phyloP scores from a whole-genome alignment of 2,329 filamentous ascomycete species.

The Colletotrichum higginsianum region DNA sequence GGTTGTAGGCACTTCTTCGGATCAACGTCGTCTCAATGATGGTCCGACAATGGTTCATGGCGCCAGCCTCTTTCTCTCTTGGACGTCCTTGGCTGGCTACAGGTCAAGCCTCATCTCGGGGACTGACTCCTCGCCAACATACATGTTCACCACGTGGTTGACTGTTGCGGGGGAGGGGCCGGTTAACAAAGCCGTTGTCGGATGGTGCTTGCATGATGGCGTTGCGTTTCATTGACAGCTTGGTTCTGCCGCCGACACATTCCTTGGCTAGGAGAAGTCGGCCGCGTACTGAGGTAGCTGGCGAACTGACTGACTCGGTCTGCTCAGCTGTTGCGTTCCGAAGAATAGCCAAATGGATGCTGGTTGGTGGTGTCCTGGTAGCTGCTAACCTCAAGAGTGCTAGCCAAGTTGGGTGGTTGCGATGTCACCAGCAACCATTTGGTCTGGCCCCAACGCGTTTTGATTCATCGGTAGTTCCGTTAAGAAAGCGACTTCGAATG shows the following conservation, averaged over 20 bases:
- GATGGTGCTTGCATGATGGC: slow-evolving; percentile 19
- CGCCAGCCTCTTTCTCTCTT: neutral
- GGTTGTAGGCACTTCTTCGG: slow-evolving; percentile 36
- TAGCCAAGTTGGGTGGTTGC: neutral
- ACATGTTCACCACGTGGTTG: slow-evolving; percentile 5
- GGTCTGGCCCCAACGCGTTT: slow-evolving; percentile 5
- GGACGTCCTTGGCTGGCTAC: neutral
- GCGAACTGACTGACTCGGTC: slow-evolving; percentile 32
- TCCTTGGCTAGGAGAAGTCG: slow-evolving; percentile 3
- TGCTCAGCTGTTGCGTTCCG: neutral
- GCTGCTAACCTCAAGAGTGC: slow-evolving; percentile 16
- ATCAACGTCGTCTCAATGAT: slow-evolving; percentile 27
- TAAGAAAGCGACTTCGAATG: slow-evolving; percentile 1
- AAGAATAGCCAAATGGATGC: slow-evolving; percentile 15
- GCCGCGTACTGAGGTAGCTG: neutral
- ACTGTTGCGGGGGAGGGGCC: slow-evolving; percentile 28
- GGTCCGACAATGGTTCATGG: slow-evolving; percentile 10
- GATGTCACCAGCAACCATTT: slow-evolving; percentile 6
- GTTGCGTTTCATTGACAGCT: slow-evolving; percentile 24
- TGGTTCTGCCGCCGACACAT: slow-evolving; percentile 5
- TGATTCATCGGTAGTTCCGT: slow-evolving; percentile 12
- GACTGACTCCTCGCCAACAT: slow-evolving; percentile 1
- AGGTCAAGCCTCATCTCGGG: neutral
- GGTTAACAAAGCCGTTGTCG: neutral
- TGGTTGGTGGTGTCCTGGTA: slow-evolving; percentile 18